These are phyloP conservation scores for Panicum virgatum DNA, from an alignment of 202 grass and related monocot genomes.

Conservation along the genomic window DNA sequence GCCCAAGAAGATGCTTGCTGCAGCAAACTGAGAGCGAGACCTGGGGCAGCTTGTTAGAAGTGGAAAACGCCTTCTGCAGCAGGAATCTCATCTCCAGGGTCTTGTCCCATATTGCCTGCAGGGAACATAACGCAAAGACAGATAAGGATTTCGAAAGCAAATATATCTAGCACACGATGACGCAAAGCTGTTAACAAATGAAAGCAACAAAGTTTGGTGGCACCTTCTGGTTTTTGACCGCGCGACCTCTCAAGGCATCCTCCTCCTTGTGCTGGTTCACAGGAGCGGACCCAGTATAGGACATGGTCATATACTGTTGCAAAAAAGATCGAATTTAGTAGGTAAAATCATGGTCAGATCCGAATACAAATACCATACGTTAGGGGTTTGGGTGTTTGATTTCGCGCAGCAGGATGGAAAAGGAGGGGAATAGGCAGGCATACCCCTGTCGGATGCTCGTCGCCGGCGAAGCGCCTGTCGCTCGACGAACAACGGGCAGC, in stretches of 20 bases:
- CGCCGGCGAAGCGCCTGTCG: no score
- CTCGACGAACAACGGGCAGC: no score
- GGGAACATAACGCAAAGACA: constrained; percentile 16
- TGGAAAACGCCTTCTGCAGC: constrained; percentile 83
- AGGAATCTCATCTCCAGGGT: constrained; percentile 85
- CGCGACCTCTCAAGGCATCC: constrained; percentile 71
- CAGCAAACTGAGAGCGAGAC: constrained; percentile 32
- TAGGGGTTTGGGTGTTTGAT: no score
- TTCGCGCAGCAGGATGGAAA: no score
- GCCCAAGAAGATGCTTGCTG: background rate
- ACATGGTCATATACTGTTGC: no score
- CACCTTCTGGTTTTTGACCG: constrained; percentile 90
- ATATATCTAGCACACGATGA: background rate
- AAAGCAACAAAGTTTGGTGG: background rate
- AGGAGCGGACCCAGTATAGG: no score
- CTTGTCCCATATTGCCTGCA: constrained; percentile 86
- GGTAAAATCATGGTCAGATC: no score
- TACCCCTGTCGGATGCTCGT: no score
- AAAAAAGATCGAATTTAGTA: no score
- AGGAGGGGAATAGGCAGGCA: no score
- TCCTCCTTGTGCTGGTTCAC: constrained; percentile 64
- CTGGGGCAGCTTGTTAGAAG: constrained; percentile 89
- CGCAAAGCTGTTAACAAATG: background rate
- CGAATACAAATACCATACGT: no score
- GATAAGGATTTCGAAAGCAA: background rate